Conservation (phyloP, 371 early-diverging fungal species). For the Mucor ambiguus region DNA sequence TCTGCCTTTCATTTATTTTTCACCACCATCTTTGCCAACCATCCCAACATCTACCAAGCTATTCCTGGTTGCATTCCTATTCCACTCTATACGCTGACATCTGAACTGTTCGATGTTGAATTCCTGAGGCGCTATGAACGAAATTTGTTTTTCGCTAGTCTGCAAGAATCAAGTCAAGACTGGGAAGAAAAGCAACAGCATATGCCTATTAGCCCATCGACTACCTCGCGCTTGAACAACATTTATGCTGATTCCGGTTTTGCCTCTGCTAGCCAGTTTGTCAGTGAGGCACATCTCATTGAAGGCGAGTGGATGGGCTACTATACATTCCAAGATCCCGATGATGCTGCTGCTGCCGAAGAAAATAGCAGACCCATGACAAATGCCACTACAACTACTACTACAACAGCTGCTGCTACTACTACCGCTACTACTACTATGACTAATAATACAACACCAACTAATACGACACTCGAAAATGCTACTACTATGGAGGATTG, state of each 20-base stretch:
- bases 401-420: not conserved
- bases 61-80: constrained; percentile 46
- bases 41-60: constrained; percentile 42
- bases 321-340: constrained; percentile 45
- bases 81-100: constrained; percentile 36
- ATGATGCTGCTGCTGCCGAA: constrained; percentile 25
- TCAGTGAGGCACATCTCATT: constrained; percentile 45
- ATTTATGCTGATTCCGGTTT: constrained; percentile 40
- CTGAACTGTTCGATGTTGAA: constrained; percentile 47
- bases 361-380: not conserved
- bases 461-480: not conserved
- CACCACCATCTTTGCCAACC: constrained; percentile 43
- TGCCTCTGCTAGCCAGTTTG: constrained; percentile 35
- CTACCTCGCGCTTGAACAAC: constrained; percentile 14
- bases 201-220: not conserved
- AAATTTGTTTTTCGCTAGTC: constrained; percentile 29
- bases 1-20: constrained; percentile 52
- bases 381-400: no score
- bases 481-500: constrained; percentile 29
- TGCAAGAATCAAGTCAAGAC: constrained; percentile 21
- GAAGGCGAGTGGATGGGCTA: constrained; percentile 58
- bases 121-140: constrained; percentile 49
- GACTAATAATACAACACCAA: not conserved
- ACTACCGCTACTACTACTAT: not conserved
- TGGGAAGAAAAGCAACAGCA: constrained; percentile 26